Base-by-base conservation (phyloP, 2,329 filamentous ascomycete genomes). In the Xylariales sp. region DNA sequence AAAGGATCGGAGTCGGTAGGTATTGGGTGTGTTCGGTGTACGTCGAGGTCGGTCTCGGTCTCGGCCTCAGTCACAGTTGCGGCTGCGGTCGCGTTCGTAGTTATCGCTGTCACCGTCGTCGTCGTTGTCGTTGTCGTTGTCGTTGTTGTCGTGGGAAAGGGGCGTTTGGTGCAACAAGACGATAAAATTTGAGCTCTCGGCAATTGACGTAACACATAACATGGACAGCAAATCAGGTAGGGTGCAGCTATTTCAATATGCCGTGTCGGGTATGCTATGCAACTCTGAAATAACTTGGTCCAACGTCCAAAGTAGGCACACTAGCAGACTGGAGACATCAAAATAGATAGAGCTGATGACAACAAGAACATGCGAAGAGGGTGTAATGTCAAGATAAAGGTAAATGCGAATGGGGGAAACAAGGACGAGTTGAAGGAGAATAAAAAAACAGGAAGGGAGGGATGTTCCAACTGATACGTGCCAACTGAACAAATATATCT, bases 191-290 rank as follows among this genome's bases (percentile, higher is more conserved):
- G 59, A 62, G 58, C 45, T 56, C 56, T 59, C 61, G 58, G 68
- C 45, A 65, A 60, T 65, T 64, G 58, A 64, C 58, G 68, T 68
- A 65, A 61, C 68, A 65, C 58, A 65, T 68, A 65, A 61, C 68
- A 65, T 65, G 54, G 54, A 56, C 52, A 65, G 54, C 54, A 50
- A 48, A 50, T 50, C 28, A 52, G 67, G 61, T 34, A 50, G 32
- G 46, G 56, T 58, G 50, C 41, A 61, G 58, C 41, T 36, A 45
- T 59, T 60, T 63, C 64, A 59, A 62, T 63, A 58, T 67, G 63
- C 57, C 23, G 50, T 65, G 68, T 57, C 50, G 62, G 43, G 48
- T 41, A 55, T 45, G 64, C 54, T 56, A 53, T 60, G 64, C 65
- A 62, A 41, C 56, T 48, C 46, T 12, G 45, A 43, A 43, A 46